These are phyloP conservation scores for Chaetomium tenue DNA, from an alignment of 495 filamentous ascomycete genomes.

Conservation along the genomic window DNA sequence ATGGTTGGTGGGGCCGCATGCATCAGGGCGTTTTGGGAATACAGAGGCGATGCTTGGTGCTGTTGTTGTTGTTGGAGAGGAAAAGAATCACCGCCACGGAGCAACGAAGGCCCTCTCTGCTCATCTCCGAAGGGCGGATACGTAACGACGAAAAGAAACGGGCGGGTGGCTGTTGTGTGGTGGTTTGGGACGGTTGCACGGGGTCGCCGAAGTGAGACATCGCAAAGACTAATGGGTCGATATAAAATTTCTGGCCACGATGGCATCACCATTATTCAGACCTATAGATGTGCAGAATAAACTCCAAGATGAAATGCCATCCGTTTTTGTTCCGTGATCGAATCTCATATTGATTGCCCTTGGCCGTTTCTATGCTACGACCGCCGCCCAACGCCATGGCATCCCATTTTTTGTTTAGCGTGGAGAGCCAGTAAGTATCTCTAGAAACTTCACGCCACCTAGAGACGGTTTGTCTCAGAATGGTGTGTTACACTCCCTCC, in stretches of 20 bases:
- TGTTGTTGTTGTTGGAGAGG: conserved; percentile 4
- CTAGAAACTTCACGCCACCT: background rate
- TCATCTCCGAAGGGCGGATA: background rate
- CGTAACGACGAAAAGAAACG: background rate
- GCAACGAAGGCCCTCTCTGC: background rate
- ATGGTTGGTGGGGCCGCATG: conserved; percentile 19
- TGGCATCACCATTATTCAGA: background rate
- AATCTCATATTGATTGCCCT: background rate
- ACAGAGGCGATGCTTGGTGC: conserved; percentile 6
- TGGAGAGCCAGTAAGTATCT: background rate
- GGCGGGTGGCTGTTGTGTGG: background rate
- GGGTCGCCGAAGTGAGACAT: background rate
- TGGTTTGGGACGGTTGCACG: background rate
- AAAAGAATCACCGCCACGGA: background rate
- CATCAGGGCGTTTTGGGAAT: conserved; percentile 34
- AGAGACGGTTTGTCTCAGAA: background rate
- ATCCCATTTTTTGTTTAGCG: background rate
- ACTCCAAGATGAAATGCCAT: conserved; percentile 13
- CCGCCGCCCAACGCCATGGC: background rate
- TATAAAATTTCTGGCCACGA: background rate
- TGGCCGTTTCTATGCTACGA: background rate
- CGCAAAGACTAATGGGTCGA: background rate
- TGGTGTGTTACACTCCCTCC: too few relatives aligned
- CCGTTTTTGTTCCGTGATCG: background rate
- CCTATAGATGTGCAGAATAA: conserved; percentile 33